Percentiles rank a stretch among this genome's conserved stretches.
phyloP scores from a whole-genome alignment of 345 rosid species.

The Carallia brachiata region DNA sequence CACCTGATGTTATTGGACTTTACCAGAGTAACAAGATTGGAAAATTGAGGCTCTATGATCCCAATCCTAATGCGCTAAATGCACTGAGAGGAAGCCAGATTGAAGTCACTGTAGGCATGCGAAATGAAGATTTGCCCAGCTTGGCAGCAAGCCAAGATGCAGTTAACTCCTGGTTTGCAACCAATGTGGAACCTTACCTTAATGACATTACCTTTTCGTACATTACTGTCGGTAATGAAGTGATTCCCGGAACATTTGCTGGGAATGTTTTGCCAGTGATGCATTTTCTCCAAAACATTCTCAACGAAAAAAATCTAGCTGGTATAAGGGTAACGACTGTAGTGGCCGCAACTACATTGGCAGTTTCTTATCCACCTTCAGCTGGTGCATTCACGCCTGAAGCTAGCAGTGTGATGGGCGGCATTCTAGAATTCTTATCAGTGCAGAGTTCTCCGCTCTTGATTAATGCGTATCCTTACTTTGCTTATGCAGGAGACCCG shows the following conservation, averaged over 20 bases:
- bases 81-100: constrained; percentile 14
- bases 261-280: constrained; percentile 6
- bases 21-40: constrained; percentile 1
- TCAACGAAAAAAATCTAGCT: neutral
- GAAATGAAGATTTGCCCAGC: constrained; percentile 13
- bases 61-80: constrained; percentile 11
- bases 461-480: constrained; percentile 25
- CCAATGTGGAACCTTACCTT: constrained; percentile 8
- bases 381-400: constrained; percentile 8
- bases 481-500: constrained; percentile 4
- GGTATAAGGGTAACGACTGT: constrained; percentile 10
- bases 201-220: neutral
- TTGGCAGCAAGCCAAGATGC: constrained; percentile 16
- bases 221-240: constrained; percentile 19
- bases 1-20: constrained; percentile 13
- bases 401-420: neutral
- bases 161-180: constrained; percentile 4
- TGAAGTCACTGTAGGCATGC: neutral
- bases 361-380: constrained; percentile 19
- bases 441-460: constrained; percentile 10
- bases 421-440: neutral
- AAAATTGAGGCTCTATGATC: constrained; percentile 19
- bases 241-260: neutral
- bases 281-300: neutral
- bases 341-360: neutral